These are phyloP conservation scores for Paecilomyces variotii DNA, from an alignment of 2,329 filamentous ascomycete genomes.

Conservation along the genomic window DNA sequence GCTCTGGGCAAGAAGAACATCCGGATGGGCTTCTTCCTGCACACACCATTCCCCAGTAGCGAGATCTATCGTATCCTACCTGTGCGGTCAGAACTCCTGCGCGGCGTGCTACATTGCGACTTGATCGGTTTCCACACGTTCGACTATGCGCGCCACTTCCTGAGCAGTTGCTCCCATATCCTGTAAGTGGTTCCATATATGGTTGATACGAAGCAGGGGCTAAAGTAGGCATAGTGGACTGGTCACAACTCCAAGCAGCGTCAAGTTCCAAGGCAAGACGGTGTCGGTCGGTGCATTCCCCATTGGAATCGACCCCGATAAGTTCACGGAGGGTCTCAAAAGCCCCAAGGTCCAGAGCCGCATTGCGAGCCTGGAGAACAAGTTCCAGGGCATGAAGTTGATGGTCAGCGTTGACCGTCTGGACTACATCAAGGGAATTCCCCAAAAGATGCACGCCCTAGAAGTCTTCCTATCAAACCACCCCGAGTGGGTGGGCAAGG, in stretches of 20 bases:
- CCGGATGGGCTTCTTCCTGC: slow-evolving; percentile 96
- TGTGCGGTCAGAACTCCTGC: slow-evolving; percentile 78
- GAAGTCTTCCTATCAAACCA: slow-evolving; percentile 96
- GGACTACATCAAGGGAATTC: slow-evolving; percentile 98
- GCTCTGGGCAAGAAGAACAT: slow-evolving; percentile 69
- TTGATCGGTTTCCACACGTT: slow-evolving; percentile 98
- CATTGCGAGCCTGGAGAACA: slow-evolving; percentile 74
- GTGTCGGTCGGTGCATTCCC: slow-evolving; percentile 92
- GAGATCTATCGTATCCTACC: slow-evolving; percentile 96
- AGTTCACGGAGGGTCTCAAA: slow-evolving; percentile 82
- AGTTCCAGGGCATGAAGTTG: slow-evolving; percentile 92
- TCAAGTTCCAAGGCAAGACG: slow-evolving; percentile 81
- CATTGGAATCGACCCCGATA: slow-evolving; percentile 95
- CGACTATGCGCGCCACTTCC: slow-evolving; percentile 95
- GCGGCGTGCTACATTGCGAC: slow-evolving; percentile 85
- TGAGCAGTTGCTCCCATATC: slow-evolving; percentile 93
- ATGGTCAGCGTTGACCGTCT: slow-evolving; percentile 95
- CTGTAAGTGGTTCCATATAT: slow-evolving; percentile 47
- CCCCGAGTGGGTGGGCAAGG: slow-evolving; percentile 96
- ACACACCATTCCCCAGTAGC: slow-evolving; percentile 93
- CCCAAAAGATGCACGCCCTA: slow-evolving; percentile 91
- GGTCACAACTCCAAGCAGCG: slow-evolving; percentile 78
- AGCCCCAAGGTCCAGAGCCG: slow-evolving; percentile 80
- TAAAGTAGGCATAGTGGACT: slow-evolving; percentile 29
- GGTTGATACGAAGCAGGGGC: slow-evolving; percentile 1